Base-by-base conservation (phyloP, 306 rosid genomes). In the Hippophae gyantsensis region DNA sequence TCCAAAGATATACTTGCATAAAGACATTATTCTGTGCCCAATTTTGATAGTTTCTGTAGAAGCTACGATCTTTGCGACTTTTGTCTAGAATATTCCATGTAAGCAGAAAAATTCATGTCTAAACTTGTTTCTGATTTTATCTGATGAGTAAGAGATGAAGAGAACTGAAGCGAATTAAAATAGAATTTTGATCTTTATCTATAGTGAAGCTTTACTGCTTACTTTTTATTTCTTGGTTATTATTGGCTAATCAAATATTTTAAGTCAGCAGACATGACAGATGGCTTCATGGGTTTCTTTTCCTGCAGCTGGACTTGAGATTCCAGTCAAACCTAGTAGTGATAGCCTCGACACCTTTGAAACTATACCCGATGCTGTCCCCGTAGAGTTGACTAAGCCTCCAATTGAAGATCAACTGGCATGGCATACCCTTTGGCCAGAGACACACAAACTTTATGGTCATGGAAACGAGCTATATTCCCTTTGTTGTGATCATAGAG, bases 351-450 rank as follows among this genome's bases (percentile, higher is more conserved):
- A 93, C 77, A 81, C 90, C 57, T 72, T 88, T 51, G 99, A 84
- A 81, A 81, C 89, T 60, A 78, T 93, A 77, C 99, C 99, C 0
- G 90, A 93, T 43, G 97, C 94, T 13, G 78, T 86, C 75, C 99
- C 99, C 47, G 79, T 79, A 26, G 90, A 67, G 65, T 77, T 93
- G 64, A 80, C 94, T 52, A 85, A 88, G 71, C 89, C 97, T 66
- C 99, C 99, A 43, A 86, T 93, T 61, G 99, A 93, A 80, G 97
- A 93, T 74, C 99, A 93, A 82, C 74, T 93, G 48, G 86, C 86
- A 48, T 93, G 97, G 96, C 89, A 93, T 66, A 93, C 99, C 27
- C 86, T 92, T 9, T 88, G 97, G 99, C 99, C 97, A 54, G 99
- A 93, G 78, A 82, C 99, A 7, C 97, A 93, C 70, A 93, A 93